phyloP scores from a whole-genome alignment of 2,329 filamentous ascomycete genomes.

The Sphaceloma murrayae region DNA sequence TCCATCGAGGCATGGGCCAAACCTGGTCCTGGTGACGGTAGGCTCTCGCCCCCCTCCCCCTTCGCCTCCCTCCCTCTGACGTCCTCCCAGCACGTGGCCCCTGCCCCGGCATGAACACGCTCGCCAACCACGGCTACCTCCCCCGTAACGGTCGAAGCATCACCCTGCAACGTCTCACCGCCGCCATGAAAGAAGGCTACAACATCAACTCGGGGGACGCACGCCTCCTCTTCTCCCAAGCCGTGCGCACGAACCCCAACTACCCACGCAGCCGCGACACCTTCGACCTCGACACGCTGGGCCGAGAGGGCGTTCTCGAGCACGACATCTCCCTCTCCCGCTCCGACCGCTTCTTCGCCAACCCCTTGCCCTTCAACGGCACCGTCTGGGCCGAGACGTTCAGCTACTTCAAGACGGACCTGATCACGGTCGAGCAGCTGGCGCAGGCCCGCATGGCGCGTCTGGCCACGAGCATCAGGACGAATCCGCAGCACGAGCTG shows the following conservation, averaged over 20 bases:
- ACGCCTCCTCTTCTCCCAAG: conserved; percentile 7
- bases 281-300: conserved; percentile 14
- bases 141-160: conserved; percentile 19
- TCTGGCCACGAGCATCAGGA: conserved; percentile 1
- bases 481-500: conserved; percentile 11
- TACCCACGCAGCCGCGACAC: conserved; percentile 3
- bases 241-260: conserved; percentile 7
- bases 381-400: conserved; percentile 13
- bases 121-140: conserved; percentile 25
- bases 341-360: conserved; percentile 10
- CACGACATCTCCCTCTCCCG: conserved; percentile 10
- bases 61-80: neutral
- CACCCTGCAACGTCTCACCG: conserved; percentile 2
- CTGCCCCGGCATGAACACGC: conserved; percentile 23
- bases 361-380: conserved; percentile 10
- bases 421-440: conserved; percentile 4
- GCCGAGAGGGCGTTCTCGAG: conserved; percentile 8
- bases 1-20: conserved; percentile 6
- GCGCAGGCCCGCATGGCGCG: conserved; percentile 13
- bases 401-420: conserved; percentile 15
- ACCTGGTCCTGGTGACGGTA: conserved; percentile 7
- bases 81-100: conserved; percentile 22
- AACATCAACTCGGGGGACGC: conserved; percentile 13
- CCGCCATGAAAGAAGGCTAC: conserved; percentile 15
- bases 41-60: neutral